Conservation (phyloP, 2,329 filamentous ascomycete species). For the Colletotrichum shisoi region DNA sequence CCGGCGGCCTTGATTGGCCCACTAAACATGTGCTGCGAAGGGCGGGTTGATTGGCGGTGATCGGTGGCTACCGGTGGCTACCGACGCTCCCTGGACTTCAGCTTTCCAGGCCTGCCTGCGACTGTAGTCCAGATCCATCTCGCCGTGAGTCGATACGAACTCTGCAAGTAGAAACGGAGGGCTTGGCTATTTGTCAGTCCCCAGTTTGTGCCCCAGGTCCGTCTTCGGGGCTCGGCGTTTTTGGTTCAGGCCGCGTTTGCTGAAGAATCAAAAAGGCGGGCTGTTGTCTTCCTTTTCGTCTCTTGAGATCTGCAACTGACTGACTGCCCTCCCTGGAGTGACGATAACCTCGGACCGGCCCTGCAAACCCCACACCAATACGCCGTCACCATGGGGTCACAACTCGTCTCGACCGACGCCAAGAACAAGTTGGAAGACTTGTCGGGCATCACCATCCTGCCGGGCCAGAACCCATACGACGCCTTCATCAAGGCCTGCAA, state of each 20-base stretch:
- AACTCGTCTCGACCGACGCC: conserved; percentile 53
- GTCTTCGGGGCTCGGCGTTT: not conserved
- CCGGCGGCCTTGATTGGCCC: not conserved
- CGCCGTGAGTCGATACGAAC: not conserved
- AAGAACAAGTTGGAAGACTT: conserved; percentile 64
- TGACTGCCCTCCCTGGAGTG: not conserved
- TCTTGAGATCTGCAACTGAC: not conserved
- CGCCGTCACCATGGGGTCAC: conserved; percentile 46
- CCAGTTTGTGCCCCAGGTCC: not conserved
- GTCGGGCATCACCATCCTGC: conserved; percentile 58
- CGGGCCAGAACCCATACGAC: conserved; percentile 77
- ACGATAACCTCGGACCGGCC: not conserved
- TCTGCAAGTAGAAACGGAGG: not conserved
- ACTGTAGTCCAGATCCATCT: conserved; percentile 1
- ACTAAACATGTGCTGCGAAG: not conserved
- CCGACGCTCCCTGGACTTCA: not conserved
- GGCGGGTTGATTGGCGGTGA: conserved; percentile 17
- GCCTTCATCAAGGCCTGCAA: conserved; percentile 73
- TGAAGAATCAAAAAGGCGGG: not conserved
- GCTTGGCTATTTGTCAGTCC: not conserved
- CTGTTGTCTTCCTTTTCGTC: not conserved
- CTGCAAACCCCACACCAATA: too few species aligned
- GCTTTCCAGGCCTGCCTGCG: not conserved
- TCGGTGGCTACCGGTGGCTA: not conserved
- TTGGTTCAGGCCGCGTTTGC: not conserved